Base-by-base conservation (phyloP, 345 rosid species). In the Noccaea bulbosa region DNA sequence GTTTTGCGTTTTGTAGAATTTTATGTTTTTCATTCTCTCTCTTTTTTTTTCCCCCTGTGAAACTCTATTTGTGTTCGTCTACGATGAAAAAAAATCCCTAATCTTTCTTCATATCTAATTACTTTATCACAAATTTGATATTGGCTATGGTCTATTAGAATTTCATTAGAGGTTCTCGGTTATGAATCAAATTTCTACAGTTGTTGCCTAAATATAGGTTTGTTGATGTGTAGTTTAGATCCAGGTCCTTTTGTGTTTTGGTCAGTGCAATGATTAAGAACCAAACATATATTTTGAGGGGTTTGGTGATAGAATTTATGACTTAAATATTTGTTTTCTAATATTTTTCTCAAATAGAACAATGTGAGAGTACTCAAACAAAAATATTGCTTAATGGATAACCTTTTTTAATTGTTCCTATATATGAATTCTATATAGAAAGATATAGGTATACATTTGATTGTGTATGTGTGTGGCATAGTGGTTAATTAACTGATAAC, bases 31-130 rank as follows among this genome's bases (percentile, higher is more conserved):
- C 30, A 27, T 20, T 20, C 30, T 27, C 30, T 27, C 9, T 56
- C 49, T 46, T 41, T 73, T 43, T 14, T 11, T 24, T 12, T 63
- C 12, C 54, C 38, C 32, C 30, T 75, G 74, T 69, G 65, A 62
- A 62, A 75, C 70, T 69, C 74, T 75, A 68, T 75, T 53, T 62
- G 65, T 69, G 79, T 62, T 75, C 69, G 58, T 68, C 37, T 61
- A 62, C 57, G 16, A 45, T 68, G 58, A 34, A 43, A 74, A 73
- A 67, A 53, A 11, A 61, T 30, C 50, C 57, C 69, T 45, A 47
- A 27, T 69, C 74, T 69, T 62, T 75, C 70, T 75, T 75, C 79
- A 69, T 39, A 54, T 75, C 5, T 56, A 56, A 50, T 11, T 12
- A 37, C 64, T 54, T 40, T 50, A 27, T 46, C 34, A 67, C 2